phyloP scores from a whole-genome alignment of 2,329 filamentous ascomycete genomes.

The Lasiodiplodia theobromae region DNA sequence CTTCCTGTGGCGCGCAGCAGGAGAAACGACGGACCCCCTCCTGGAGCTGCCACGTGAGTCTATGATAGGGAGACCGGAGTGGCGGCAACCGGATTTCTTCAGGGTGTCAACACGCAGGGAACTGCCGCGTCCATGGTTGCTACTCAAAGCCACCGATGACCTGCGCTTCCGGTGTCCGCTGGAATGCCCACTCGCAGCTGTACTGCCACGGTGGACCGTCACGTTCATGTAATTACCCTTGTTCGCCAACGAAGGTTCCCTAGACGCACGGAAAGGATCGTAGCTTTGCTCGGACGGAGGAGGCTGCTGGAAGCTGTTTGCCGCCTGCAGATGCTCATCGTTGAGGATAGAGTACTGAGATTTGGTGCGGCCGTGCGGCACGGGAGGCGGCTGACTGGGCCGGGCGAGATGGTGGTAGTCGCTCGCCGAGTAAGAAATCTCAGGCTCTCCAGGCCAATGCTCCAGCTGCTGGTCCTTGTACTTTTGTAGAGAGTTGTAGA shows the following conservation, averaged over 20 bases:
- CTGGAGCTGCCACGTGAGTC: slow-evolving; percentile 38
- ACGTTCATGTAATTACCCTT: slow-evolving; percentile 61
- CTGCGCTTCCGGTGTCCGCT: slow-evolving; percentile 14
- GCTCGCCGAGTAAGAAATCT: slow-evolving; percentile 81
- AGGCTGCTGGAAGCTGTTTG: slow-evolving; percentile 58
- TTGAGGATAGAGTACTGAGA: slow-evolving; percentile 66
- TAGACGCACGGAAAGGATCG: slow-evolving; percentile 81
- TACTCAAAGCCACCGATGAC: slow-evolving; percentile 11
- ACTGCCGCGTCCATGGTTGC: slow-evolving; percentile 48
- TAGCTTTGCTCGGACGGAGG: slow-evolving; percentile 70
- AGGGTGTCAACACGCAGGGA: slow-evolving; percentile 52
- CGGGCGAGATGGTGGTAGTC: slow-evolving; percentile 73
- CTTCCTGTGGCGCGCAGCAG: slow-evolving; percentile 31
- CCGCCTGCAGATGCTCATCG: slow-evolving; percentile 58
- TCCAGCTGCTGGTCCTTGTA: slow-evolving; percentile 87
- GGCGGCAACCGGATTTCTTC: slow-evolving; percentile 41
- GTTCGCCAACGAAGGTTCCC: slow-evolving; percentile 43
- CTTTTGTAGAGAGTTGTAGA: slow-evolving; percentile 83
- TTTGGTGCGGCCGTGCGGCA: slow-evolving; percentile 52
- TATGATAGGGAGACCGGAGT: slow-evolving; percentile 42
- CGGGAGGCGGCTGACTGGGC: slow-evolving; percentile 1
- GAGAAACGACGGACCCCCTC: slow-evolving; percentile 38
- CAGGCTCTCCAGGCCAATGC: slow-evolving; percentile 77
- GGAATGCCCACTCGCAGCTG: slow-evolving; percentile 41
- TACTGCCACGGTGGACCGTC: slow-evolving; percentile 66